phyloP scores from a whole-genome alignment of 768 basidiomycete genomes.

The Guyanaporus albipodus region DNA sequence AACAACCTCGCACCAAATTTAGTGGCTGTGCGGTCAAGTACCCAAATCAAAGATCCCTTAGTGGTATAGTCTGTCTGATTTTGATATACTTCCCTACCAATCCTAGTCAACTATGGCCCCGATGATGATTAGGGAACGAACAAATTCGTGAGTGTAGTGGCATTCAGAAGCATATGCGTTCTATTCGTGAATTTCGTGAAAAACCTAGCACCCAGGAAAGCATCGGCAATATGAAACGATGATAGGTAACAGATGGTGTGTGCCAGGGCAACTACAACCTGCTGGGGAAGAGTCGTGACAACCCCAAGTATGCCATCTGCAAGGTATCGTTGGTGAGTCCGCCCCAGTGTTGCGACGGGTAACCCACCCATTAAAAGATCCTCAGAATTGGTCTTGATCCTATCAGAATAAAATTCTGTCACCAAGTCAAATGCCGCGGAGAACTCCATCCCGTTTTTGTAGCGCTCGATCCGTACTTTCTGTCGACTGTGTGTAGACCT shows the following conservation, averaged over 20 bases:
- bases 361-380: constrained; percentile 23
- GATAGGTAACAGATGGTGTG: constrained; percentile 67
- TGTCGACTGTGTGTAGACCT: constrained; percentile 39
- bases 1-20: constrained; percentile 84
- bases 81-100: constrained; percentile 74
- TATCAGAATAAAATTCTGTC: constrained; percentile 61
- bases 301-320: constrained; percentile 61
- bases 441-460: constrained; percentile 51
- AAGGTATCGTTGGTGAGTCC: background rate
- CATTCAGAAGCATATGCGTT: constrained; percentile 83
- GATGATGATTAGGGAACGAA: constrained; percentile 25
- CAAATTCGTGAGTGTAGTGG: constrained; percentile 83
- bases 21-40: constrained; percentile 84
- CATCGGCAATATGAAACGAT: constrained; percentile 73
- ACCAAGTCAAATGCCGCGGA: constrained; percentile 67
- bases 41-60: constrained; percentile 76
- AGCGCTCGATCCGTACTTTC: constrained; percentile 61
- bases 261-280: constrained; percentile 68
- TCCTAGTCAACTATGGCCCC: background rate
- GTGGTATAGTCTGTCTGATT: constrained; percentile 80
- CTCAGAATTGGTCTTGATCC: constrained; percentile 40
- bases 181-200: constrained; percentile 75
- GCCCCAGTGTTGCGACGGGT: background rate
- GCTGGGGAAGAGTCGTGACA: constrained; percentile 62
- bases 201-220: constrained; percentile 71